phyloP scores from a whole-genome alignment of 1,284 basidiomycete species.

The Wallemia mellicola region DNA sequence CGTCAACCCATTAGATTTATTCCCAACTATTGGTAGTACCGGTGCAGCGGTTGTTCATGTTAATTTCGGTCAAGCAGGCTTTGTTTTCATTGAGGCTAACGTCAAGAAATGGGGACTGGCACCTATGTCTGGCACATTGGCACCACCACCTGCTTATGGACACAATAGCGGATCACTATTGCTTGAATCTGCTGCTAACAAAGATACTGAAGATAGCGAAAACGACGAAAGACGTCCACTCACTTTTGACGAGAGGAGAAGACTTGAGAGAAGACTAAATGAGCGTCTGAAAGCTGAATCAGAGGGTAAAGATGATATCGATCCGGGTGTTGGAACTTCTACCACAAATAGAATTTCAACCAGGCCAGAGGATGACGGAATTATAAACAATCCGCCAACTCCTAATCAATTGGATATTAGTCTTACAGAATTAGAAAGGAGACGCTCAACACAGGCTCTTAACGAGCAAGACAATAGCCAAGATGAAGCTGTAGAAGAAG shows the following conservation, averaged over 20 bases:
- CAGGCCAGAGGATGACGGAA: not conserved
- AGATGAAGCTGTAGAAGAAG: not conserved
- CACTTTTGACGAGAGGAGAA: not conserved
- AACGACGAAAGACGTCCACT: slow-evolving; percentile 1
- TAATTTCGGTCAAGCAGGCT: slow-evolving; percentile 80
- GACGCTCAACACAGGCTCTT: too few relatives aligned
- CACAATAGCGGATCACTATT: slow-evolving; percentile 78
- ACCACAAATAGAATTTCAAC: slow-evolving; percentile 5
- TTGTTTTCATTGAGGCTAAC: slow-evolving; percentile 91
- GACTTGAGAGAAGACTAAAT: not conserved
- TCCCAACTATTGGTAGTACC: slow-evolving; percentile 78
- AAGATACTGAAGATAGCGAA: slow-evolving; percentile 7
- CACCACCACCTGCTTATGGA: slow-evolving; percentile 81
- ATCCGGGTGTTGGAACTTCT: slow-evolving; percentile 4
- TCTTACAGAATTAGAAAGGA: slow-evolving; percentile 12
- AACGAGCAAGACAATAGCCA: not conserved
- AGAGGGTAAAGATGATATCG: slow-evolving; percentile 4
- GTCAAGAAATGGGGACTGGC: slow-evolving; percentile 96
- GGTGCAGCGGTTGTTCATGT: slow-evolving; percentile 80
- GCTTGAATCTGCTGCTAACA: slow-evolving; percentile 38
- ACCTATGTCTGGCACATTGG: slow-evolving; percentile 73
- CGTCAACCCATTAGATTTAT: slow-evolving; percentile 60
- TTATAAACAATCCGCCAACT: slow-evolving; percentile 22
- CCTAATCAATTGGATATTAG: slow-evolving; percentile 24
- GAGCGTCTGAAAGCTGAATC: slow-evolving; percentile 2